phyloP scores from a whole-genome alignment of 148 eudicot species.

The Rhododendron vialii region DNA sequence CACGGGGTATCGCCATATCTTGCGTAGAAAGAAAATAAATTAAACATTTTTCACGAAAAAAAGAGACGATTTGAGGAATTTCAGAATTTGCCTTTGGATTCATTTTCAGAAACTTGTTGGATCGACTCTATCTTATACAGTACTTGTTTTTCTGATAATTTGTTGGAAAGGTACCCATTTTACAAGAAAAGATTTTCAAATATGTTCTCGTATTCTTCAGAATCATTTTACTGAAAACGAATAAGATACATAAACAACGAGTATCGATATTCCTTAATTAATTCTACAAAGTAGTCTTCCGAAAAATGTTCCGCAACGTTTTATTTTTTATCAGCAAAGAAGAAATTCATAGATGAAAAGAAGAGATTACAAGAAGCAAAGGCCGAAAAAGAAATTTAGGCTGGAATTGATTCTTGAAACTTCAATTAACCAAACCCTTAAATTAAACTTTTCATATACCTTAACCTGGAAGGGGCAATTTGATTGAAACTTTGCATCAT shows the following conservation, averaged over 20 bases:
- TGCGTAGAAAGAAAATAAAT: neutral
- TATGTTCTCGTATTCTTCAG: neutral
- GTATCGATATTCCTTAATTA: neutral
- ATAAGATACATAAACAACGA: neutral
- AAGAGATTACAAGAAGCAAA: neutral
- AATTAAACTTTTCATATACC: constrained; percentile 37
- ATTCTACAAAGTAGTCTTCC: neutral
- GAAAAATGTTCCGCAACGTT: neutral
- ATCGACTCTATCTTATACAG: neutral
- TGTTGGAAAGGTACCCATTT: neutral
- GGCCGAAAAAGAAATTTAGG: neutral
- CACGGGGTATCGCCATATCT: constrained; percentile 23
- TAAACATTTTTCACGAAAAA: neutral
- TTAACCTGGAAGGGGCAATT: constrained; percentile 38
- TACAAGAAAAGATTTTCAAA: neutral
- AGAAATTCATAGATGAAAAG: neutral
- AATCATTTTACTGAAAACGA: neutral
- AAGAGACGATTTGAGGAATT: neutral
- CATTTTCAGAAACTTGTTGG: neutral
- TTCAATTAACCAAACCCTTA: neutral
- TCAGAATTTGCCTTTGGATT: neutral
- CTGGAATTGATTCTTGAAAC: neutral
- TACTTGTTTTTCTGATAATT: neutral
- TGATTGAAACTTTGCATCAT: constrained; percentile 57
- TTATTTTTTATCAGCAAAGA: neutral